These are phyloP conservation scores for Hypholoma fasciculare DNA, from an alignment of 768 basidiomycete species.

Conservation along the genomic window DNA sequence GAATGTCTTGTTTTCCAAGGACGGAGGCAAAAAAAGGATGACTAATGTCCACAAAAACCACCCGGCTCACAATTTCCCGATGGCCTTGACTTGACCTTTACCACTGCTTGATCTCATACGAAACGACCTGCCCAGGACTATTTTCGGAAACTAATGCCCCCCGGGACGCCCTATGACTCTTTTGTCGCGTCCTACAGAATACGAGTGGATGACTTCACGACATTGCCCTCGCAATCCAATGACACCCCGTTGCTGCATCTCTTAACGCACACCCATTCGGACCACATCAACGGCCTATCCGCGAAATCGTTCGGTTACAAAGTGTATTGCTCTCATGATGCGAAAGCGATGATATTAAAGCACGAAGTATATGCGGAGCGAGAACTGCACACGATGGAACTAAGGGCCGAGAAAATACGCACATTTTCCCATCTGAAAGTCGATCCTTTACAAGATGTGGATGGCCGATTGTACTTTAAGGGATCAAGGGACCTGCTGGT, in stretches of 20 bases:
- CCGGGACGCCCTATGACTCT: conserved; percentile 75
- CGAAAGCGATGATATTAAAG: conserved; percentile 82
- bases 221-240: conserved; percentile 27
- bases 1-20: too few relatives aligned
- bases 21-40: too few relatives aligned
- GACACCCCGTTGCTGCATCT: conserved; percentile 58
- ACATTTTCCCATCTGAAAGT: conserved; percentile 73
- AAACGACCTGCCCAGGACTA: too few relatives aligned
- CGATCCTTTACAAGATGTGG: conserved; percentile 42
- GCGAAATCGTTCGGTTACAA: conserved; percentile 71
- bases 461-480: conserved; percentile 47
- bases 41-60: too few relatives aligned
- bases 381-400: conserved; percentile 50
- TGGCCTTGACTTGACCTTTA: too few relatives aligned
- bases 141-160: conserved; percentile 51
- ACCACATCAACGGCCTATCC: conserved; percentile 79
- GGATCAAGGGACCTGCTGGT: conserved; percentile 73
- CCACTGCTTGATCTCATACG: too few relatives aligned
- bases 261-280: conserved; percentile 89
- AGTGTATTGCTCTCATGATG: conserved; percentile 79
- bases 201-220: conserved; percentile 82
- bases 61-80: too few relatives aligned
- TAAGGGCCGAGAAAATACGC: conserved; percentile 49
- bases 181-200: conserved; percentile 80
- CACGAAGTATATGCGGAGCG: conserved; percentile 74